Evolutionary conservation across 768 basidiomycete species (phyloP).

Genomic region (Rhizopogon vesiculosus): DNA sequence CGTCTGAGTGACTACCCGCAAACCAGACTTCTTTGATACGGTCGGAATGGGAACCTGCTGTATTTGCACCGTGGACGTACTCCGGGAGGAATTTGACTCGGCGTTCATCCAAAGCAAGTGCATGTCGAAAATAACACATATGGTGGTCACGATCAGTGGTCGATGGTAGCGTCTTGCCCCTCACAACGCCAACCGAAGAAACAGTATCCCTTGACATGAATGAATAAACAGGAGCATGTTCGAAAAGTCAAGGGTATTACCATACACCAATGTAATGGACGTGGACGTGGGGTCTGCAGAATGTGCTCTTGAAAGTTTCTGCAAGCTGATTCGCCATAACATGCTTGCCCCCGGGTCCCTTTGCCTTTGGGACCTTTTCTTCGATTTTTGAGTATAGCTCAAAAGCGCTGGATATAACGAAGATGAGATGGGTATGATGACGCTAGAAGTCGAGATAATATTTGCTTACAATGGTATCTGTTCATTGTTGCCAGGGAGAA

Average conservation of each 20-base stretch:
- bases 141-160: constrained; percentile 15
- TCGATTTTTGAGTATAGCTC: constrained; percentile 19
- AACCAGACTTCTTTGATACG: constrained; percentile 31
- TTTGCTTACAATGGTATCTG: constrained; percentile 30
- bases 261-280: constrained; percentile 32
- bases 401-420: constrained; percentile 18
- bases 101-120: constrained; percentile 30
- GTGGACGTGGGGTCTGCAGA: constrained; percentile 16
- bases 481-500: constrained; percentile 27
- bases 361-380: neutral
- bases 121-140: constrained; percentile 30
- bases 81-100: constrained; percentile 32
- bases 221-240: neutral
- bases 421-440: neutral
- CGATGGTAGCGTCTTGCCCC: constrained; percentile 10
- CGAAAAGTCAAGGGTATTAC: constrained; percentile 10
- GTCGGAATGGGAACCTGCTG: neutral
- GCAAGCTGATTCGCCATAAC: constrained; percentile 9
- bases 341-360: neutral
- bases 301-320: constrained; percentile 22
- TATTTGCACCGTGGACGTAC: constrained; percentile 11
- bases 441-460: neutral
- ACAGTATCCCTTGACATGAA: constrained; percentile 27
- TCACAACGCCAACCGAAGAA: constrained; percentile 25
- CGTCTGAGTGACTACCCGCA: constrained; percentile 25